Percentiles rank a stretch among this genome's conserved stretches.
phyloP scores from a whole-genome alignment of 192 early-diverging fungal species.

The Podila verticillata region DNA sequence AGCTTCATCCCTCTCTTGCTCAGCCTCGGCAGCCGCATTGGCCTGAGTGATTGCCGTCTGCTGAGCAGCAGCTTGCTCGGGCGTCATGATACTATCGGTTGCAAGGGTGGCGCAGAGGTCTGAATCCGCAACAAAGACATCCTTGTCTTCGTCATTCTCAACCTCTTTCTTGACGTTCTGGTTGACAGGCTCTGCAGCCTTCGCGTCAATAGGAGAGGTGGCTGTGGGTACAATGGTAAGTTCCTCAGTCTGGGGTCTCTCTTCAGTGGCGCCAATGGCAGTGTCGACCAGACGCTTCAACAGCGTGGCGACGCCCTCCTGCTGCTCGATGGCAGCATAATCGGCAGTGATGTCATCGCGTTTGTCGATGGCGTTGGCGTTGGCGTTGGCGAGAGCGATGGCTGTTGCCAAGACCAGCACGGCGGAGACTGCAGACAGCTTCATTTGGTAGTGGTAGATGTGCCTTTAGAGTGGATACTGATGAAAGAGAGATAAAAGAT shows the following conservation, averaged over 20 bases:
- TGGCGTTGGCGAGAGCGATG: slow-evolving; percentile 17
- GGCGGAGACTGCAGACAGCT: slow-evolving; percentile 23
- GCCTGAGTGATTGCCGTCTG: slow-evolving; percentile 3
- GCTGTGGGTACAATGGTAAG: background rate
- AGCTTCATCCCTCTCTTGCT: background rate
- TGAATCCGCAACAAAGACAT: background rate
- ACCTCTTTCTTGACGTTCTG: background rate
- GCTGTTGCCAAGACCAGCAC: slow-evolving; percentile 25
- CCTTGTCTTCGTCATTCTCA: background rate
- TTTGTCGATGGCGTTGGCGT: background rate
- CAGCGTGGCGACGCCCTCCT: background rate
- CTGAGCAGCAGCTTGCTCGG: slow-evolving; percentile 7
- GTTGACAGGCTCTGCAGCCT: background rate
- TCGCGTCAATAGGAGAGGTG: background rate
- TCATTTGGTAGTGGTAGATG: slow-evolving; percentile 11
- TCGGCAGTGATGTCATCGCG: background rate
- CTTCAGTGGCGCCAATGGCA: slow-evolving; percentile 1
- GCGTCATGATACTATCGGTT: background rate
- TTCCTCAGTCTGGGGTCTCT: background rate
- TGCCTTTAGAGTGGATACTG: background rate
- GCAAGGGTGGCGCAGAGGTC: background rate
- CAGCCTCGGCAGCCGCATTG: slow-evolving; percentile 3
- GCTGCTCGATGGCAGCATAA: background rate
- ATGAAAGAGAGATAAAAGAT: too few relatives aligned
- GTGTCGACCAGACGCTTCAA: slow-evolving; percentile 14